Evolutionary conservation across 495 filamentous ascomycete species (phyloP), one percentile per base, ranked within the genome.

Genomic region (Oleoguttula mirabilis): DNA sequence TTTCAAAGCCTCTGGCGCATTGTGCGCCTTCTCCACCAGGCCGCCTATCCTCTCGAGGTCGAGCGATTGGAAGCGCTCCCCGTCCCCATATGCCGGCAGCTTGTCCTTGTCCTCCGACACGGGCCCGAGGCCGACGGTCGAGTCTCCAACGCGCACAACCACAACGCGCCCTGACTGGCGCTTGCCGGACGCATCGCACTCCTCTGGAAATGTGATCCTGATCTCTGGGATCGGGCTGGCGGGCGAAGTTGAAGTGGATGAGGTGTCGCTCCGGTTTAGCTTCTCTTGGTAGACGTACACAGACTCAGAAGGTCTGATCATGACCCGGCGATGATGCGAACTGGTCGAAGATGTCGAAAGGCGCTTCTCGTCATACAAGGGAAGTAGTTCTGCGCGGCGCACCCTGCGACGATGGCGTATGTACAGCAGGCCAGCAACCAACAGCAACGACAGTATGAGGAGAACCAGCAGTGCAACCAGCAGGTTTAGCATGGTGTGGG

Each of bases 161-260:
- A 98, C 81, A 20, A 94, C 82, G 8, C 85, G 73, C 21, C 87
- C 88, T 36, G 80, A 87, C 66, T 80, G 83, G 45, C 73, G 73
- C 60, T 81, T 82, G 41, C 92, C 92, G 27, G 65, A 57, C 32
- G 78, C 75, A 51, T 94, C 88, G 39, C 82, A 75, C 70, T 96
- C 88, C 51, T 98, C 90, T 11, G 90, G 90, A 66, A 98, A 95
- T 0, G 90, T 98, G 57, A 98, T 94, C 60, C 88, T 84, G 56
- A 98, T 98, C 63, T 95, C 85, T 10, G 90, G 90, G 10, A 96
- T 75, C 42, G 70, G 84, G 43, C 83, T 87, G 33, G 78, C 61
- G 21, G 87, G 84, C 30, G 79, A 62, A 20, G 87, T 83, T 12
- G 84, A 83, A 31, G 73, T 77, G 33, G 71, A 70, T 17, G 83